Conservation (phyloP, 768 basidiomycete genomes). For the Lenzites betulinus region DNA sequence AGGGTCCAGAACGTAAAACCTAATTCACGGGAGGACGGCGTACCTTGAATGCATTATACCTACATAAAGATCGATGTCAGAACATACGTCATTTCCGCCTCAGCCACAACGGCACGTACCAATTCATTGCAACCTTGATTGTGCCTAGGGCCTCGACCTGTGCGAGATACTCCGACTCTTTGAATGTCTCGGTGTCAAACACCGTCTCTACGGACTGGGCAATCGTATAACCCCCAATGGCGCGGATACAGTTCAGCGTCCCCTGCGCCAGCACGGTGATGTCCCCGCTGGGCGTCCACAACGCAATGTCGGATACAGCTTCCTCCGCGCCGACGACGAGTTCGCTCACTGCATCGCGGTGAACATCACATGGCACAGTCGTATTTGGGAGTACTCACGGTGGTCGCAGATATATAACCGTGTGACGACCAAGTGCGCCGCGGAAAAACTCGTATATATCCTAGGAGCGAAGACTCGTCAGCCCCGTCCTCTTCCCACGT, state of each 20-base stretch:
- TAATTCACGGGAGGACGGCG: not conserved
- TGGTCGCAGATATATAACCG: conserved; percentile 64
- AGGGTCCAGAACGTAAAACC: too few relatives aligned
- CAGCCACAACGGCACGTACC: conserved; percentile 40
- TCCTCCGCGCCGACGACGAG: conserved; percentile 61
- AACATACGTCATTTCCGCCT: not conserved
- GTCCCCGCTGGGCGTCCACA: conserved; percentile 59
- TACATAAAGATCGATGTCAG: conserved; percentile 26
- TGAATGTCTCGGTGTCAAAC: conserved; percentile 63
- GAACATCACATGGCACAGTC: not conserved
- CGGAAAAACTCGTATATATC: conserved; percentile 62
- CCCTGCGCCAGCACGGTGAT: conserved; percentile 52
- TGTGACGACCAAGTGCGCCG: conserved; percentile 53
- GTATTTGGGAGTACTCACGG: conserved; percentile 40
- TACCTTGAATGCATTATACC: conserved; percentile 72
- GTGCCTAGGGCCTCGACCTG: conserved; percentile 47
- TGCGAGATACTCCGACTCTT: conserved; percentile 54
- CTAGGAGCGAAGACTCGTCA: conserved; percentile 34
- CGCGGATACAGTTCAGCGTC: conserved; percentile 64
- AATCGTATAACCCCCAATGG: conserved; percentile 60
- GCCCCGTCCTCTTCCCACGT: not conserved
- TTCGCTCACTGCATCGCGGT: conserved; percentile 51
- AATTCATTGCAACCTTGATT: conserved; percentile 58
- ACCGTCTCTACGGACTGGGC: conserved; percentile 49
- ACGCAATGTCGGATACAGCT: conserved; percentile 56